These are phyloP conservation scores for Irpex sp. DNA, from an alignment of 1,284 basidiomycete genomes.

Conservation along the genomic window DNA sequence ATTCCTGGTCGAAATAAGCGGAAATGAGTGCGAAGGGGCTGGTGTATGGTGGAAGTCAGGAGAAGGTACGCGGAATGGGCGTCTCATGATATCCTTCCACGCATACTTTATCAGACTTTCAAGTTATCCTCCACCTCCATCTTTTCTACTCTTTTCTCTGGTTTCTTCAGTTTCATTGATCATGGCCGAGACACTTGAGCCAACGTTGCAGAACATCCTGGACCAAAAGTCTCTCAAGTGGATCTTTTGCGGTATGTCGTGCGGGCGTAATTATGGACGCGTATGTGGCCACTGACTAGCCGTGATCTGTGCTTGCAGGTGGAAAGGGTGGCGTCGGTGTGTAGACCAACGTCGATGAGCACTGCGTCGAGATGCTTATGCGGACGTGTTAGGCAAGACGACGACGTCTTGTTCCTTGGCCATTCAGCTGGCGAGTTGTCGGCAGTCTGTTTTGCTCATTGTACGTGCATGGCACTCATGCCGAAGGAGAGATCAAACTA, in stretches of 20 bases:
- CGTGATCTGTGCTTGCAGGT: slow-evolving; percentile 44
- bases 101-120: background rate
- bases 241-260: slow-evolving; percentile 87
- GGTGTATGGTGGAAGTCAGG: slow-evolving; percentile 25
- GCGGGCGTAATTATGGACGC: background rate
- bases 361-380: background rate
- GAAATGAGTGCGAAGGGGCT: slow-evolving; percentile 9
- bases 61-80: slow-evolving; percentile 12
- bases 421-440: slow-evolving; percentile 85
- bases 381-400: slow-evolving; percentile 73
- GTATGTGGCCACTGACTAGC: slow-evolving; percentile 8
- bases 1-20: slow-evolving; percentile 21
- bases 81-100: slow-evolving; percentile 1
- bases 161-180: background rate
- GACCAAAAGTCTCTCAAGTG: slow-evolving; percentile 89
- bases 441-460: slow-evolving; percentile 91
- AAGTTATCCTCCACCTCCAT: background rate
- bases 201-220: slow-evolving; percentile 86
- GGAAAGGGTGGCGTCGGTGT: slow-evolving; percentile 93
- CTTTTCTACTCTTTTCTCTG: background rate
- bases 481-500: background rate
- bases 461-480: slow-evolving; percentile 42
- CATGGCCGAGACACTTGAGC: slow-evolving; percentile 60
- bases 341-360: slow-evolving; percentile 27
- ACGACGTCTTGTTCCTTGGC: slow-evolving; percentile 94